Evolutionary conservation across 768 basidiomycete genomes (phyloP), one percentile per base, ranked within the genome.

Genomic region (Tremella mesenterica): DNA sequence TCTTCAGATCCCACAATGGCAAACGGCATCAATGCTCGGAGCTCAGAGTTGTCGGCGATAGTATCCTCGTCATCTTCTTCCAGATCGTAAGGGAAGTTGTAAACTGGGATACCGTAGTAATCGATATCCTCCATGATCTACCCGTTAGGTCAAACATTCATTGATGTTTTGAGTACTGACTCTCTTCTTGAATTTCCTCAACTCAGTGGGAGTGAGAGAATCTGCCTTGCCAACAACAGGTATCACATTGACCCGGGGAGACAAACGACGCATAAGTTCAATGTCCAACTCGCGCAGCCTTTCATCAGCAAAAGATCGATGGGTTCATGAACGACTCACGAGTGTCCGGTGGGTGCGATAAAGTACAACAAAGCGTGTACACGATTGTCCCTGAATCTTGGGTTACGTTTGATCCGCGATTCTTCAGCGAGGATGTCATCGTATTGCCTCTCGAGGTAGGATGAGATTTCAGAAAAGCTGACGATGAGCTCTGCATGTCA

Each of bases 71-170:
- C 95, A 69, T 99, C 95, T 74, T 99, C 95, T 74, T 99, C 95
- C 6, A 93, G 85, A 63, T 97, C 95, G 72, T 96, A 99, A 0
- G 95, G 95, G 80, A 99, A 99, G 77, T 97, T 97, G 79, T 97
- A 97, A 34, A 97, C 85, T 4, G 95, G 95, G 63, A 99, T 97
- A 60, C 86, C 85, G 69, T 96, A 96, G 77, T 97, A 81, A 67
- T 96, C 93, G 63, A 99, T 99, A 71, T 99, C 95, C 75, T 99
- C 93, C 93, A 97, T 99, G 67, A 99, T 84, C 91, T 95, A 38
- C 13, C 4, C 9, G 50, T 52, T 27, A 31, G 21, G 16, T 41
- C n/a, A 18, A 20, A 50, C 20, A 44, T 51, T 85, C 85, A 16
- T 73, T 16, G 6, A n/a, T n/a, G n/a, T n/a, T n/a, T n/a, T n/a